Evolutionary conservation across 352 stramenopile species (phyloP).

Genomic region (Aphanomyces astaci): DNA sequence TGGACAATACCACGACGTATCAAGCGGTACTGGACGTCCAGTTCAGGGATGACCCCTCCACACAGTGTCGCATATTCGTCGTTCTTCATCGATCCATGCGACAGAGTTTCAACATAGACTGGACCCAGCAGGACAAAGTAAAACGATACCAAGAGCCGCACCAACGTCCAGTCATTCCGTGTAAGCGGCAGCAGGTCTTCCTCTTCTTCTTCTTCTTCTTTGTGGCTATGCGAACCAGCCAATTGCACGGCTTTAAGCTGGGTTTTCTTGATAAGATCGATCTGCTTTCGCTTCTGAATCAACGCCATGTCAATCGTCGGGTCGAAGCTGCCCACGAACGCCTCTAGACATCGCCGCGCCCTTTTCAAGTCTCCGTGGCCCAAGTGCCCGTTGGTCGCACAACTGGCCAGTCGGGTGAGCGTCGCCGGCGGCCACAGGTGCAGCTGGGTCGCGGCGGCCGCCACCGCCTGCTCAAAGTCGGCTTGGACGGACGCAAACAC

Average conservation of each 20-base stretch:
- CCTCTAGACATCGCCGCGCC: conserved; percentile 42
- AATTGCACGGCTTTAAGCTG: conserved; percentile 1
- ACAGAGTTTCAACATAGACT: background rate
- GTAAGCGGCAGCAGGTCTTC: conserved; percentile 72
- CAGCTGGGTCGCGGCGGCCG: conserved; percentile 57
- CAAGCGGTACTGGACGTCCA: background rate
- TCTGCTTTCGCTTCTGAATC: conserved; percentile 16
- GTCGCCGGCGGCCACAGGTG: conserved; percentile 68
- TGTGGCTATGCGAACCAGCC: too few relatives aligned
- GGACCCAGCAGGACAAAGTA: conserved; percentile 54
- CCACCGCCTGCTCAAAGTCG: conserved; percentile 51
- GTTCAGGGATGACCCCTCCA: background rate
- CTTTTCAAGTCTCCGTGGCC: conserved; percentile 56
- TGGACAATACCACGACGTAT: too few relatives aligned
- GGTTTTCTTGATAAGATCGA: conserved; percentile 15
- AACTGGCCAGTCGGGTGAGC: conserved; percentile 74
- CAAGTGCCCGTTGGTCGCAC: conserved; percentile 63
- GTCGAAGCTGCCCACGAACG: conserved; percentile 73
- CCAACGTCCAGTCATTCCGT: conserved; percentile 72
- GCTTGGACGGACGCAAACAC: conserved; percentile 56
- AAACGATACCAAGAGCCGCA: conserved; percentile 66
- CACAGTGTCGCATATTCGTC: too few relatives aligned
- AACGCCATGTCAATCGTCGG: conserved; percentile 32
- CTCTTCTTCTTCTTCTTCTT: conserved; percentile 30
- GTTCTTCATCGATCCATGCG: background rate